Evolutionary conservation across 2,329 filamentous ascomycete genomes (phyloP).

Genomic region (Monosporascus ibericus): DNA sequence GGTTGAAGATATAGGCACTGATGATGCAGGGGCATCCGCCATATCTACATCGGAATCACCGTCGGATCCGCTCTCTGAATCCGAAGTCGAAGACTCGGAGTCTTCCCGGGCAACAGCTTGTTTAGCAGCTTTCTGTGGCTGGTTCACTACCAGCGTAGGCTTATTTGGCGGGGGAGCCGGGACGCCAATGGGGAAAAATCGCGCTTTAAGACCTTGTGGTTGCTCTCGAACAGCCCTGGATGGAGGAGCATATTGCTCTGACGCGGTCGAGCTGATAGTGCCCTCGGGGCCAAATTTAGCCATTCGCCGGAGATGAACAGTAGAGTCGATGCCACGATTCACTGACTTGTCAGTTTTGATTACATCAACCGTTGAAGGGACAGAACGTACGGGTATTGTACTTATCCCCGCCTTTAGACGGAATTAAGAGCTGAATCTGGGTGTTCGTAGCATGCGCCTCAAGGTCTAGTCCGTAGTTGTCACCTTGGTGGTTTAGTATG

Average conservation of each 20-base stretch:
- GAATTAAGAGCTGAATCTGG: conserved; percentile 55
- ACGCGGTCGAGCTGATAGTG: conserved; percentile 32
- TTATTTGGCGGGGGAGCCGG: conserved; percentile 15
- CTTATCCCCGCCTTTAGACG: conserved; percentile 46
- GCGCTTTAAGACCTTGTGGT: conserved; percentile 60
- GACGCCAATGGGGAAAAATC: conserved; percentile 62
- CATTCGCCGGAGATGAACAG: conserved; percentile 60
- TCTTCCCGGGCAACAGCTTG: conserved; percentile 28
- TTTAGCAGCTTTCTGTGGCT: conserved; percentile 4
- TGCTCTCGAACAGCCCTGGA: conserved; percentile 52
- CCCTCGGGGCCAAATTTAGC: conserved; percentile 45
- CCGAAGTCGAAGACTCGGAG: conserved; percentile 26
- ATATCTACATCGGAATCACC: conserved; percentile 40
- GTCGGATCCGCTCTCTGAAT: conserved; percentile 37
- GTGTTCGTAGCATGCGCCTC: conserved; percentile 44
- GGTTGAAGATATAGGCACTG: conserved; percentile 13
- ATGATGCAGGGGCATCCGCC: conserved; percentile 29
- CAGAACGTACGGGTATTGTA: conserved; percentile 46
- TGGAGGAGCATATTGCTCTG: conserved; percentile 37
- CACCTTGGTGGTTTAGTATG: conserved; percentile 57
- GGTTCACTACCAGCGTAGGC: neutral
- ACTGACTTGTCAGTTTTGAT: conserved; percentile 27
- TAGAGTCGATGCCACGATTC: conserved; percentile 45
- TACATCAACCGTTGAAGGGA: conserved; percentile 3
- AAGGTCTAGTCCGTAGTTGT: conserved; percentile 55